These are phyloP conservation scores for Pseudogymnoascus verrucosus DNA, from an alignment of 2,329 filamentous ascomycete species.

Conservation along the genomic window DNA sequence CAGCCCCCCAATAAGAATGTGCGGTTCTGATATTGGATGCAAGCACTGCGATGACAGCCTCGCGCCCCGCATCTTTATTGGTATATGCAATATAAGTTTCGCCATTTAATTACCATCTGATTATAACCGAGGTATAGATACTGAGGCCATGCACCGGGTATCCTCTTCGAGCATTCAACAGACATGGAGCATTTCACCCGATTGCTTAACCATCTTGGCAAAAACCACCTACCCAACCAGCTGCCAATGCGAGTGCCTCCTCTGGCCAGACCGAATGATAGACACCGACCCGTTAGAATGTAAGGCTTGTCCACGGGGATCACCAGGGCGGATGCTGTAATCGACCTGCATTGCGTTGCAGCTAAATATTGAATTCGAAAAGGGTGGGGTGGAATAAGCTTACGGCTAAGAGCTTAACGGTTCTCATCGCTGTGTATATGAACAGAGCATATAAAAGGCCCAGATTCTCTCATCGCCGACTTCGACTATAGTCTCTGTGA, in stretches of 20 bases:
- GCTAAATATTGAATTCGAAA: not conserved
- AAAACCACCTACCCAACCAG: not conserved
- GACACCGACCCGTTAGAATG: not conserved
- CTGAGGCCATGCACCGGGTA: not conserved
- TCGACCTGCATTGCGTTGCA: not conserved
- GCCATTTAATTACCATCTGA: not conserved
- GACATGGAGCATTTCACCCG: not conserved
- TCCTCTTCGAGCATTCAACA: not conserved
- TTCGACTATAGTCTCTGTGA: not conserved
- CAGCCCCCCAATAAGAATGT: not conserved
- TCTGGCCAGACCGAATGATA: not conserved
- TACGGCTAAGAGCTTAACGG: not conserved
- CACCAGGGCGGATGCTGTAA: not conserved
- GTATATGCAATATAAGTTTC: not conserved
- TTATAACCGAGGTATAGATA: not conserved
- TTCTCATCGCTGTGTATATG: not conserved
- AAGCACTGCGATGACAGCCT: not conserved
- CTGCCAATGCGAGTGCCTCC: not conserved
- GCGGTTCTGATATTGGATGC: not conserved
- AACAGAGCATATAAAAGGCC: not conserved
- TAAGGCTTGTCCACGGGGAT: not conserved
- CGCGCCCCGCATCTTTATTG: not conserved
- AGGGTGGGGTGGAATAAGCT: not conserved
- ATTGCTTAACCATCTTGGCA: not conserved
- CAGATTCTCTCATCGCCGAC: not conserved